Evolutionary conservation across 202 grass and related monocot genomes (phyloP), one percentile per base, ranked within the genome.

Genomic region (Eragrostis tef): DNA sequence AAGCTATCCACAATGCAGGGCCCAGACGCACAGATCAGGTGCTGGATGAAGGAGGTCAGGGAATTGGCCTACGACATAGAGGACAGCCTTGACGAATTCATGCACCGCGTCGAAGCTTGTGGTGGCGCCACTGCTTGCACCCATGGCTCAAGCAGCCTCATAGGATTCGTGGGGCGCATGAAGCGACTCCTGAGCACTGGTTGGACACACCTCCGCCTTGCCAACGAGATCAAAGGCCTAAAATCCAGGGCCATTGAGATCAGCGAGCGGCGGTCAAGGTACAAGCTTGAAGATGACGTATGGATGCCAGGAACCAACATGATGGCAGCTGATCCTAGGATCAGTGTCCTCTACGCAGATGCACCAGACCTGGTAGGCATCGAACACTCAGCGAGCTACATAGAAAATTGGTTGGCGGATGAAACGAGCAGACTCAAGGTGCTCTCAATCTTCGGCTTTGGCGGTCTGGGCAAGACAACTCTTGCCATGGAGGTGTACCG

Each of bases 401-500:
- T 79, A 0, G 12, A 11, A 0, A 65, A 12, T 8, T 79, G 29
- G 77, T 19, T 79, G 29, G 13, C 34, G 4, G 62, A 57, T 45
- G 62, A 29, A 11, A 12, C 39, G 6, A 48, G 71, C 19, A 5
- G 16, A 36, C 71, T 56, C 49, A 83, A 83, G 39, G 62, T 76
- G 34, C 71, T 83, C 24, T 76, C 81, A 0, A 19, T 84, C 2
- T 17, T 68, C 5, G 72, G 72, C 7, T 76, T 68, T 34, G 49
- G 62, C 0, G 81, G 81, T 3, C 16, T 68, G 0, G 81, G 81
- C 17, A 84, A 76, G 72, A 84, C 72, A 10, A 84, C 79, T 11
- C 81, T 84, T 1, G 62, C 81, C 62, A 84, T 84, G 72, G 72
- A 67, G 73, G 62, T 76, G 41, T 68, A 59, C 17, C 39, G 41